phyloP scores from a whole-genome alignment of 176 grass and related monocot species.

The Eragrostis curvula region DNA sequence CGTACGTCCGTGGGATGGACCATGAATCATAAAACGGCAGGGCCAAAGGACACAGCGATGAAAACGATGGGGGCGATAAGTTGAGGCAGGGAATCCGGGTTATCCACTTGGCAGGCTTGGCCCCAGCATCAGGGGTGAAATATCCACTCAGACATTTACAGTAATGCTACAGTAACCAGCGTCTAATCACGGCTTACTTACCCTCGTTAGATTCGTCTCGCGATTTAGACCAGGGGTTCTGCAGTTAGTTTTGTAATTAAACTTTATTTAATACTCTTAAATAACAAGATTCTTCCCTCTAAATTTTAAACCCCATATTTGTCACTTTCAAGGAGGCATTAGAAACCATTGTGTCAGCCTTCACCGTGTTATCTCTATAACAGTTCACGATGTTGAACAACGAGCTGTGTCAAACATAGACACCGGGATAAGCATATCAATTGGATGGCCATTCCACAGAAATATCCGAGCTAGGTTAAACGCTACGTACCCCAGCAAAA shows the following conservation, averaged over 20 bases:
- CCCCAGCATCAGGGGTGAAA: neutral
- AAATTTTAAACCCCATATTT: no score
- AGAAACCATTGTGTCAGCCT: conserved; percentile 26
- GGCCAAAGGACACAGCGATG: conserved; percentile 25
- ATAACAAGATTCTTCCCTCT: no score
- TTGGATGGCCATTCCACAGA: neutral
- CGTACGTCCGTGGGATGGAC: neutral
- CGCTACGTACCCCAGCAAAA: neutral
- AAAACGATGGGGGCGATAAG: conserved; percentile 25
- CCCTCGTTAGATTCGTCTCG: no score
- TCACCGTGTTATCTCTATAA: neutral
- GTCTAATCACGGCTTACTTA: no score
- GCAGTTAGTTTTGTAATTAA: no score
- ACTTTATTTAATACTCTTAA: no score
- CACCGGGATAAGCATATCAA: neutral
- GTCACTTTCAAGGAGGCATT: conserved; percentile 39
- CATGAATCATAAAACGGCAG: conserved; percentile 1
- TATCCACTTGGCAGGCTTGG: conserved; percentile 6
- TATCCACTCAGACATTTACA: no score
- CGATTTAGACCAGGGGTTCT: no score
- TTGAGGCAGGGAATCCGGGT: neutral
- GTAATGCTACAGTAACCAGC: no score
- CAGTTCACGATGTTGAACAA: neutral
- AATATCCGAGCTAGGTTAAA: neutral
- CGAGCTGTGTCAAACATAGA: neutral